Evolutionary conservation across 106 monocot species (phyloP), one percentile per base, ranked within the genome.

Genomic region (Allium sativum): DNA sequence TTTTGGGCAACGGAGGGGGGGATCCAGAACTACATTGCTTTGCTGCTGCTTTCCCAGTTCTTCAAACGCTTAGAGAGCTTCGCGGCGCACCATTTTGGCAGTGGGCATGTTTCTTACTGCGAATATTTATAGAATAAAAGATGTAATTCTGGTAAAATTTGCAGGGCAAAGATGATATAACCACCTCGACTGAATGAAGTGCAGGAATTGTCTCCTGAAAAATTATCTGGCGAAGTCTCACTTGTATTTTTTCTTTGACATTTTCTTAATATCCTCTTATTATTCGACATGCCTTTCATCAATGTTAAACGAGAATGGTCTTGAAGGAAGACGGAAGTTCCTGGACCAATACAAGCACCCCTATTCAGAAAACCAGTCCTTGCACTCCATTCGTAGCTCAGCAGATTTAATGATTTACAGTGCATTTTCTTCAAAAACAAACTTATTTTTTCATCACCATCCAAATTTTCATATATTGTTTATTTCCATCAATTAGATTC

Each of bases 41-140:
- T 92, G 92, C 59, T 92, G 92, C 74, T 87, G 92, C 61, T 92
- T 87, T 44, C 87, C 92, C 22, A 87, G 92, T 47, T 72, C 73
- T 9, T 68, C 68, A 74, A 81, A 92, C 78, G 70, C 79, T 42
- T 76, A 12, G 92, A 92, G 69, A 87, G 81, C 73, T 62, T 92
- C 21, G 87, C 92, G 9, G 84, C 92, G 15, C 71, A 87, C 53
- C 83, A 87, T 10, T 92, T 92, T 69, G 92, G 92, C 57, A 78
- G 84, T 41, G 87, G 92, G 92, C 71, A 83, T 62, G 77, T 19
- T 73, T 55, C 2, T 46, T 47, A 21, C 2, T 60, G 45, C n/a
- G 12, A 43, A 53, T 51, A 15, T 44, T 3, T 7, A 15, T 18
- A 55, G 45, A 48, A 5, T n/a, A 54, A 46, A 43, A 40, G 12